Percentiles rank a stretch among this genome's conserved stretches.
Conservation (phyloP, 441 rosid genomes). For the Geranium incanum region DNA sequence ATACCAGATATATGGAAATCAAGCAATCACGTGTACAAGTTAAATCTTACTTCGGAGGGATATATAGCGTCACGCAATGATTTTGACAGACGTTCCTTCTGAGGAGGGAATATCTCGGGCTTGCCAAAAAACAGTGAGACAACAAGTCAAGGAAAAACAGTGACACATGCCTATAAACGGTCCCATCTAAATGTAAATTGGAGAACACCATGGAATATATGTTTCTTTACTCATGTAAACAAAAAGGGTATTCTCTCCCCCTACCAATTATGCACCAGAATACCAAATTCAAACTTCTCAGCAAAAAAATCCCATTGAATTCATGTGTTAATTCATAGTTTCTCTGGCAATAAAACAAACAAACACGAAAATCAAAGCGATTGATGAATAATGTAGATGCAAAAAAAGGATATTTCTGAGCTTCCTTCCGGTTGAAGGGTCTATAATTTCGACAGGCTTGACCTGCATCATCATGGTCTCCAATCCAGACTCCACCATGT, state of each 20-base stretch:
- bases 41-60: slow-evolving; percentile 63
- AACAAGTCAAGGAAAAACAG: slow-evolving; percentile 44
- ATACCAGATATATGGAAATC: neutral
- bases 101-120: slow-evolving; percentile 54
- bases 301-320: no score
- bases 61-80: slow-evolving; percentile 35
- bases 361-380: neutral
- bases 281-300: neutral
- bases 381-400: neutral
- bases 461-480: slow-evolving; percentile 55
- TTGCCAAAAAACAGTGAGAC: slow-evolving; percentile 50
- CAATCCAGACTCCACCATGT: slow-evolving; percentile 65
- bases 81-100: slow-evolving; percentile 47
- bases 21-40: neutral
- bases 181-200: neutral
- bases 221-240: neutral
- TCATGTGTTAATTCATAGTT: neutral
- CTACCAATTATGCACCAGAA: neutral
- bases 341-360: neutral
- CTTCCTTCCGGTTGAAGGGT: slow-evolving; percentile 36
- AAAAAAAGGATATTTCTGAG: slow-evolving; percentile 63
- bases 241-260: neutral
- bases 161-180: slow-evolving; percentile 2
- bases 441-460: slow-evolving; percentile 48
- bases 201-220: neutral